A percentile compares a stretch with the other conserved stretches of the same genome.
Conservation (phyloP, 2,329 filamentous ascomycete species). For the Colletotrichum echinochloae region DNA sequence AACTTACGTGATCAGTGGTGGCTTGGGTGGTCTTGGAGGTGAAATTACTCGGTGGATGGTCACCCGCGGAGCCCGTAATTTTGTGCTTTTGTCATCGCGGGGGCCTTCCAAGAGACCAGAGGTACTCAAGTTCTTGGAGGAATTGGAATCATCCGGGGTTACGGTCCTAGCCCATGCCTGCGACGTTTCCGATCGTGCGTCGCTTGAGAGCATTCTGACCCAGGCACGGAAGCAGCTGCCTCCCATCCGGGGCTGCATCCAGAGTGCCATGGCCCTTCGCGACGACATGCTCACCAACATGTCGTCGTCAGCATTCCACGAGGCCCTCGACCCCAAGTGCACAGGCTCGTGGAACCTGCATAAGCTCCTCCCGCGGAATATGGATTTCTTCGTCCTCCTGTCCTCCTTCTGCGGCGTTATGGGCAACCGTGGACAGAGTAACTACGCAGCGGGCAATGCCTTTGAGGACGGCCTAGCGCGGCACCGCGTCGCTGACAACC, state of each 20-base stretch:
- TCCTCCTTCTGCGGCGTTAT: constrained; percentile 67
- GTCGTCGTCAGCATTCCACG: constrained; percentile 56
- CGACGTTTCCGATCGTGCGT: constrained; percentile 56
- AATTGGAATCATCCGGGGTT: no score
- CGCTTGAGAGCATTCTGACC: no score
- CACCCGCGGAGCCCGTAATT: no score
- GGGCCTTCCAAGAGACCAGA: constrained; percentile 37
- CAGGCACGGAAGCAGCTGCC: constrained; percentile 38
- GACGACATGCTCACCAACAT: constrained; percentile 64
- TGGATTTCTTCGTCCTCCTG: constrained; percentile 63
- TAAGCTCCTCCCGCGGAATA: constrained; percentile 44
- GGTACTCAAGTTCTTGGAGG: no score
- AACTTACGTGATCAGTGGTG: no score
- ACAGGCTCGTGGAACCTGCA: constrained; percentile 63
- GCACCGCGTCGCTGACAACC: neutral
- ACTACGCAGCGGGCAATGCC: constrained; percentile 67
- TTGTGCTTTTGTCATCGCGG: constrained; percentile 53
- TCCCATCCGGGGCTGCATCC: constrained; percentile 49
- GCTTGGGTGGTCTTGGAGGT: no score
- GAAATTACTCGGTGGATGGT: no score
- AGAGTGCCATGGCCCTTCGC: constrained; percentile 50
- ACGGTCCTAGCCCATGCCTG: constrained; percentile 48
- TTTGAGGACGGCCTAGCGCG: constrained; percentile 59
- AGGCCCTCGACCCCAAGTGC: constrained; percentile 61
- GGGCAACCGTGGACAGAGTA: constrained; percentile 68